Evolutionary conservation across 768 basidiomycete genomes (phyloP).

Genomic region (Tricholoma hemisulphureum): DNA sequence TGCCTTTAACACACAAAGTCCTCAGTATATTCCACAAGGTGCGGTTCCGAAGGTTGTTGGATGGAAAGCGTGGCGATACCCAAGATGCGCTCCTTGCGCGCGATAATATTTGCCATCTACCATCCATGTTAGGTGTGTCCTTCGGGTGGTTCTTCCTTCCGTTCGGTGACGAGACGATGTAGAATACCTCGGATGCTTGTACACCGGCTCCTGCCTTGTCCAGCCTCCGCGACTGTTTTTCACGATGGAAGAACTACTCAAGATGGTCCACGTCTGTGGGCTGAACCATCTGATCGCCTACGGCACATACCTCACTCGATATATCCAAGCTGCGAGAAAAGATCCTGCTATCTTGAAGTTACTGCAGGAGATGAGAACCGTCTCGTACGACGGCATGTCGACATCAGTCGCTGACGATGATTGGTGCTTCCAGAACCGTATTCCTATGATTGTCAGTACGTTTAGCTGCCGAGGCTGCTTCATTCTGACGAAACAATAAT

Average conservation of each 20-base stretch:
- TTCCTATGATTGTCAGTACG: constrained; percentile 43
- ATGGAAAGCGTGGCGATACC: no score
- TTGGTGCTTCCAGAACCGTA: constrained; percentile 62
- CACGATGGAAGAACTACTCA: constrained; percentile 63
- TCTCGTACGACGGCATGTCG: constrained; percentile 64
- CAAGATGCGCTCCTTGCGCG: no score
- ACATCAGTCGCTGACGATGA: constrained; percentile 67
- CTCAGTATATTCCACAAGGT: no score
- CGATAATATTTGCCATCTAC: no score
- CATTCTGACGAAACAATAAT: no score
- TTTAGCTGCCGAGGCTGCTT: constrained; percentile 5
- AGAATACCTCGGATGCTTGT: no score
- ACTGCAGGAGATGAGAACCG: constrained; percentile 57
- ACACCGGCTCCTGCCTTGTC: no score
- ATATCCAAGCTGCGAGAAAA: constrained; percentile 57
- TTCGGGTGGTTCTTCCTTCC: no score
- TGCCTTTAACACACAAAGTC: no score
- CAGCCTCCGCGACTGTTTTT: constrained; percentile 66
- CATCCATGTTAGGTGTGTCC: no score
- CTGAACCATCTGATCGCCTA: constrained; percentile 78
- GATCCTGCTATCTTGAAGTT: constrained; percentile 58
- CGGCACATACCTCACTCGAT: constrained; percentile 60
- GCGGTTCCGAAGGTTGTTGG: no score
- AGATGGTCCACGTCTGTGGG: constrained; percentile 64
- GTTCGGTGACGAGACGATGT: no score